Conservation (phyloP, 352 stramenopile species). For the Phytophthora quininea region DNA sequence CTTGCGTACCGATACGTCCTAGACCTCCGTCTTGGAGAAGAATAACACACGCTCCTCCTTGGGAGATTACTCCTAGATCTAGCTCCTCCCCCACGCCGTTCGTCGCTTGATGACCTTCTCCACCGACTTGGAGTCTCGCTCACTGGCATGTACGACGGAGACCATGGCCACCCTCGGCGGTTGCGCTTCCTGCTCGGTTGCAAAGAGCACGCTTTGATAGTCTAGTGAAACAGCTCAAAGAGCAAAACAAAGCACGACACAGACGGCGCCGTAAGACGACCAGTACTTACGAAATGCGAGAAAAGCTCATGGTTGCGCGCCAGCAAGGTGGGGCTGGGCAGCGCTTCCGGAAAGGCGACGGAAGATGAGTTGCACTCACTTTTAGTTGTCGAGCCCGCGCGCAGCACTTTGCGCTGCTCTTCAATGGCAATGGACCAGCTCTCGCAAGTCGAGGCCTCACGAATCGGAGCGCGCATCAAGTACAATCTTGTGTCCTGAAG, state of each 20-base stretch:
- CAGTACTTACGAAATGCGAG: conserved; percentile 78
- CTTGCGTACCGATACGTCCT: conserved; percentile 79
- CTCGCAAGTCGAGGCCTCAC: conserved; percentile 79
- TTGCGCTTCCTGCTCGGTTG: conserved; percentile 69
- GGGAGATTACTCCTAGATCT: conserved; percentile 77
- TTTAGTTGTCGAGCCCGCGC: conserved; percentile 55
- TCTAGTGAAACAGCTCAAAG: conserved; percentile 47
- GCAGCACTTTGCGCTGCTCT: conserved; percentile 79
- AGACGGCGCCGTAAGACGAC: conserved; percentile 35
- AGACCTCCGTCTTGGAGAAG: conserved; percentile 75
- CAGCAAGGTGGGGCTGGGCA: conserved; percentile 75
- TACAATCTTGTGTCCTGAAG: conserved; percentile 69
- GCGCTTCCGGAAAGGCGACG: conserved; percentile 38
- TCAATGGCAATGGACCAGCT: conserved; percentile 87
- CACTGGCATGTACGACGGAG: conserved; percentile 68
- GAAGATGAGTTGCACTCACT: conserved; percentile 46
- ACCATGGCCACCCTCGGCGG: conserved; percentile 77
- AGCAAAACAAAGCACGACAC: conserved; percentile 24
- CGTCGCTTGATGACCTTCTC: conserved; percentile 78
- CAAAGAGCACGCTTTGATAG: conserved; percentile 78
- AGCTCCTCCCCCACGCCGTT: conserved; percentile 73
- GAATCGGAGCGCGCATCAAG: conserved; percentile 73
- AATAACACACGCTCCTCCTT: conserved; percentile 81
- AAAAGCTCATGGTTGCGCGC: conserved; percentile 81
- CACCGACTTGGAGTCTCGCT: conserved; percentile 60